Base-by-base conservation (phyloP, 495 filamentous ascomycete genomes). In the Penicillium taxi region DNA sequence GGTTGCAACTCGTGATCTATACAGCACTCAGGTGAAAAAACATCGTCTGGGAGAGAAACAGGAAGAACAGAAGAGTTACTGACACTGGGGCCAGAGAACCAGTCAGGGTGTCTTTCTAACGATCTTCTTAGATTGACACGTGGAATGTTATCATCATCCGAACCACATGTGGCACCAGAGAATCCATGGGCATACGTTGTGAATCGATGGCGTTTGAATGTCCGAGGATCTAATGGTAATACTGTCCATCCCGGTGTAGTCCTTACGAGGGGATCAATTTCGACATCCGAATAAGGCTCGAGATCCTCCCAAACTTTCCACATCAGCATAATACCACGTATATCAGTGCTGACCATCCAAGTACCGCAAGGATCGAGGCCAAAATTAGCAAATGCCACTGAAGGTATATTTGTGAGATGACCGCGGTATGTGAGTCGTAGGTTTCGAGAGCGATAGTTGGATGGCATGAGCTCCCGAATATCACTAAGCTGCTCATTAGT, bases 261-360 rank as follows among this genome's bases (percentile, higher is more conserved):
- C 6, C 42, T 42, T 7, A 32, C 14, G 11, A 33, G 41, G 37
- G 56, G 35, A 9, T 53, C 58, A 26, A 62, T 59, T 24, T 54
- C 42, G 31, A 56, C 56, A 6, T 44, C 37, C 20, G 51, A 50
- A 22, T 53, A 38, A 3, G 64, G 63, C 9, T 28, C 41, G 4
- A 64, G 37, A 14, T 45, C 37, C 4, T 64, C 53, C 74, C 77
- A 84, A 12, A 89, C 67, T 32, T 81, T 70, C 72, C 87, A 82
- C 2, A 87, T 39, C 35, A 78, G 69, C 1, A 79, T 64, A 13
- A 55, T 62, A 14, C 85, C 86, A 12, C 63, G 47, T 27, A 96
- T 87, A 44, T 88, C 84, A 8, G 77, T 77, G 14, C 82, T 87
- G 12, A 81, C 69, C 26, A 96, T 67, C 69, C 77, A 85, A 7